Evolutionary conservation across 345 rosid genomes (phyloP).

Genomic region (Citrus cavaleriei): DNA sequence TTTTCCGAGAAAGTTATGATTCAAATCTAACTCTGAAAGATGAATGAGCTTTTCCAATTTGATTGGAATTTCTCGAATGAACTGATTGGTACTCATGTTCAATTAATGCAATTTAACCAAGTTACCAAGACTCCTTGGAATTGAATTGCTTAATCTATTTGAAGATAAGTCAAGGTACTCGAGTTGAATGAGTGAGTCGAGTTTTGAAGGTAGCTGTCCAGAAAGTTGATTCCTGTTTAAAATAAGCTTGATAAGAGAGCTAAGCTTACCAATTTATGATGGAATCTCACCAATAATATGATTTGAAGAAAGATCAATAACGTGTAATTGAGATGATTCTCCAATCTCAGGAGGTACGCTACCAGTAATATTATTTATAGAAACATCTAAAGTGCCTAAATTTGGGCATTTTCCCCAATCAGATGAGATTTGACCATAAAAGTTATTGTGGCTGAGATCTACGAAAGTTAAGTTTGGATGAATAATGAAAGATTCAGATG

Average conservation of each 20-base stretch:
- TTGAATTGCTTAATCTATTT: not conserved
- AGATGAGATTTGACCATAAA: too few relatives aligned
- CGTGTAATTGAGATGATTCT: not conserved
- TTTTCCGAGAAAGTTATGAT: too few relatives aligned
- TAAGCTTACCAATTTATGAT: conserved; percentile 5
- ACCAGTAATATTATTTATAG: too few relatives aligned
- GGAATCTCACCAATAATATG: conserved; percentile 20
- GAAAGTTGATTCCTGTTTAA: not conserved
- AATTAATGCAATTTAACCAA: not conserved
- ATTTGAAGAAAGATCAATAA: conserved; percentile 16
- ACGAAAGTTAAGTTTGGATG: too few relatives aligned
- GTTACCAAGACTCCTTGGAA: not conserved
- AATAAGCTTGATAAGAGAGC: conserved; percentile 3
- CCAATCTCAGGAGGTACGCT: not conserved
- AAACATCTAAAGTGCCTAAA: too few relatives aligned
- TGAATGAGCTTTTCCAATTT: too few relatives aligned
- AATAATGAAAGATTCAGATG: too few relatives aligned
- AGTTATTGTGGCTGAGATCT: too few relatives aligned
- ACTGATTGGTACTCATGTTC: too few relatives aligned
- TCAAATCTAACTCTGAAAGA: too few relatives aligned
- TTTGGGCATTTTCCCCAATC: too few relatives aligned
- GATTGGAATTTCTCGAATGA: too few relatives aligned
- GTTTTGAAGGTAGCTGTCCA: not conserved
- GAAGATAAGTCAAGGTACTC: not conserved
- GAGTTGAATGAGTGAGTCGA: not conserved